Evolutionary conservation across 306 rosid genomes (phyloP), one percentile per base, ranked within the genome.

Genomic region (Elaeagnus macrophylla): DNA sequence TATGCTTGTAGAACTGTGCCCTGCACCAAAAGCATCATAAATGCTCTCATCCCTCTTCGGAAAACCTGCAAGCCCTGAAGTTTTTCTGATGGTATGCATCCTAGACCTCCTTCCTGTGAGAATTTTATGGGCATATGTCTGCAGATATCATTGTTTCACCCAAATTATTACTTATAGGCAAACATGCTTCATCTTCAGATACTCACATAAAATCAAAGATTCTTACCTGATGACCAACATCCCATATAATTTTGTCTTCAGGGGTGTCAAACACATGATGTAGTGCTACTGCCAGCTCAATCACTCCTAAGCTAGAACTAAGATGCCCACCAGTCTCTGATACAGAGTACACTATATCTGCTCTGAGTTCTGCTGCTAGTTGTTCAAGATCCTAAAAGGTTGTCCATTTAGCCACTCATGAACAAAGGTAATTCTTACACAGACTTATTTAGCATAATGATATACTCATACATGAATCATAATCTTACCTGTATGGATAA

Each of bases 1-100:
- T 64, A 91, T 86, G 73, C 97, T 91, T 37, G 97, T 91, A 43
- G 96, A 91, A 61, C 97, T 91, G 61, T 91, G 96, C 0, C 95
- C 96, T 10, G 57, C 93, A 0, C 97, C 97, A 59, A 91, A 91
- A 72, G 97, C 93, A 66, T 91, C 97, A 61, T 91, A 62, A 74
- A 66, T 32, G 18, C 97, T 91, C 68, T 91, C 97, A 12, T 91
- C 95, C 75, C 96, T 76, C 64, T 91, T 91, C 13, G 99, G 93
- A 67, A 91, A 91, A 9, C 95, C 96, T 5, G 95, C 91, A 47
- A 91, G 81, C 35, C 99, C 99, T 48, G 89, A 82, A 62, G 96
- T 84, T 72, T 87, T 80, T 62, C 99, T 80, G n/a, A 87, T 77
- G 62, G 89, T 76, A 65, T 82, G 89, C 96, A 91, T 91, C 69